These are phyloP conservation scores for Xylaria flabelliformis DNA, from an alignment of 495 filamentous ascomycete genomes.

Conservation along the genomic window DNA sequence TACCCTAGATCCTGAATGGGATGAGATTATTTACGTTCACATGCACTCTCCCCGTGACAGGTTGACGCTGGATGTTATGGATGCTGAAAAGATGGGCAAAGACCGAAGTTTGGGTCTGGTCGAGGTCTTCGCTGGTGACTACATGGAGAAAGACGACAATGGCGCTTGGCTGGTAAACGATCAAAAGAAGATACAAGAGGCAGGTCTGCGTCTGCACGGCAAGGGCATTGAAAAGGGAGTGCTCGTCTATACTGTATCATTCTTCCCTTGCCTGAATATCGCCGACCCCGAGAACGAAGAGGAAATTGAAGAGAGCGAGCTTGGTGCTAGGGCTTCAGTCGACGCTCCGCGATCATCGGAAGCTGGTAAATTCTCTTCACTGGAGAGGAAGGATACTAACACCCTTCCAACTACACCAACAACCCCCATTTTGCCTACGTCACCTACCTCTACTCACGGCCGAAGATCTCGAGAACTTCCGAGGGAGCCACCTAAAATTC, in stretches of 20 bases:
- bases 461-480: slow-evolving; percentile 63
- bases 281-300: slow-evolving; percentile 93
- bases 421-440: slow-evolving; percentile 38
- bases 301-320: slow-evolving; percentile 42
- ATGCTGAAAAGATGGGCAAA: slow-evolving; percentile 85
- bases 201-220: slow-evolving; percentile 68
- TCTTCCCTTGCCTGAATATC: slow-evolving; percentile 87
- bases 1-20: slow-evolving; percentile 94
- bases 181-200: slow-evolving; percentile 65
- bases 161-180: slow-evolving; percentile 86
- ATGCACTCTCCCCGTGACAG: slow-evolving; percentile 87
- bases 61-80: slow-evolving; percentile 92
- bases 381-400: slow-evolving; percentile 41
- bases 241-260: slow-evolving; percentile 83
- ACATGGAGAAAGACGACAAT: slow-evolving; percentile 74
- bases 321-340: slow-evolving; percentile 40
- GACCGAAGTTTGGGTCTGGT: slow-evolving; percentile 84
- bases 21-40: slow-evolving; percentile 94
- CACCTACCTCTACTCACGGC: slow-evolving; percentile 40
- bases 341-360: slow-evolving; percentile 48
- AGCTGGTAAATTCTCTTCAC: slow-evolving; percentile 47
- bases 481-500: slow-evolving; percentile 75
- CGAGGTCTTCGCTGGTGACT: slow-evolving; percentile 79
- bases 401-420: slow-evolving; percentile 44
- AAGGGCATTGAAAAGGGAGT: slow-evolving; percentile 76